phyloP scores from a whole-genome alignment of 805 yeast species.

The Ogataea sp. region DNA sequence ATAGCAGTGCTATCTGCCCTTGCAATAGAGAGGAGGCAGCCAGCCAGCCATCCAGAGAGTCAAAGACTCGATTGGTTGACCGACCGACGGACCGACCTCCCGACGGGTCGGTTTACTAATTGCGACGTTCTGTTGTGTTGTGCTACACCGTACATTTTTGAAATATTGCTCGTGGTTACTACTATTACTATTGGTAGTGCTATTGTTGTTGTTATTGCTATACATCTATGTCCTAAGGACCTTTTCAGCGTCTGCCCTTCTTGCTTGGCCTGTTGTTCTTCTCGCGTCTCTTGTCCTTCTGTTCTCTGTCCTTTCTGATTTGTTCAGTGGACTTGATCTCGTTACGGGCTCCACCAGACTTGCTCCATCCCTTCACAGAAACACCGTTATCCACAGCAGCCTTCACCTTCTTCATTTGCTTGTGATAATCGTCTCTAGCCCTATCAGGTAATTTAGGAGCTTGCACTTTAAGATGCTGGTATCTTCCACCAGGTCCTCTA shows the following conservation, averaged over 20 bases:
- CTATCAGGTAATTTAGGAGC: slow-evolving; percentile 93
- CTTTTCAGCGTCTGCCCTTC: slow-evolving; percentile 17
- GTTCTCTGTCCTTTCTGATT: slow-evolving; percentile 68
- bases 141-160: no score
- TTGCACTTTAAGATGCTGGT: slow-evolving; percentile 62
- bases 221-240: no score
- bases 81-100: no score
- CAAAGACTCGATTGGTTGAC: not conserved
- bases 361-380: slow-evolving; percentile 55
- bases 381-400: slow-evolving; percentile 74
- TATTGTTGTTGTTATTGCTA: no score
- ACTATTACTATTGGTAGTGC: no score
- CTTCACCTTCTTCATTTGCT: slow-evolving; percentile 74
- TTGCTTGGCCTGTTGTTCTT: slow-evolving; percentile 79
- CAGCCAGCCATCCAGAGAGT: not conserved
- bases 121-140: no score
- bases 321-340: slow-evolving; percentile 67
- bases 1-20: no score
- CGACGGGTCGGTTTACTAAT: no score
- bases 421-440: slow-evolving; percentile 76
- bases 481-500: slow-evolving; percentile 37
- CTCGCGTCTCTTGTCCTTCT: slow-evolving; percentile 62
- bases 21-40: no score
- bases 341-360: slow-evolving; percentile 35
- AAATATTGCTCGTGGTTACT: no score